These are phyloP conservation scores for Pelargonium myrrhifolium DNA, from an alignment of 441 rosid species.

Conservation along the genomic window DNA sequence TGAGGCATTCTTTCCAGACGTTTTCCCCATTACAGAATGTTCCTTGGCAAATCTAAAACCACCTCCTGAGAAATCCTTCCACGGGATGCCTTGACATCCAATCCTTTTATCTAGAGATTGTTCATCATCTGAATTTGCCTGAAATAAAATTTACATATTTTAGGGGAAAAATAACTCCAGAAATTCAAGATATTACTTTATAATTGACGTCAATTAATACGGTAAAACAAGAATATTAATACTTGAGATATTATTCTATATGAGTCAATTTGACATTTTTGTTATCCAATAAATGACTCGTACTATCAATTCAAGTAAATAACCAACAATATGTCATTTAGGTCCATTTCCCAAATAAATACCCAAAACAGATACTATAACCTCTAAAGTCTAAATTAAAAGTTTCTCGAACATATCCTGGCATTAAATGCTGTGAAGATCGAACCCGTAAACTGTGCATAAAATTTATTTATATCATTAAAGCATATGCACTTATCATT, in stretches of 20 bases:
- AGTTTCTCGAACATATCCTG: too few relatives aligned
- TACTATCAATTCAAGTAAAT: too few relatives aligned
- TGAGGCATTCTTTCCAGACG: background rate
- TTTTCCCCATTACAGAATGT: constrained; percentile 2
- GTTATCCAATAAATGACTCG: background rate
- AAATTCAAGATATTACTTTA: constrained; percentile 17
- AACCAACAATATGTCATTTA: too few relatives aligned
- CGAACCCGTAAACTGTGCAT: too few relatives aligned
- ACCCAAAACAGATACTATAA: too few relatives aligned
- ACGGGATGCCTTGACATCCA: constrained; percentile 60
- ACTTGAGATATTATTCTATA: constrained; percentile 32
- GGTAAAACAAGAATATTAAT: constrained; percentile 21
- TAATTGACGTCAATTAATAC: constrained; percentile 12
- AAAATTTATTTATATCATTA: too few relatives aligned
- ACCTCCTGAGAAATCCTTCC: constrained; percentile 58
- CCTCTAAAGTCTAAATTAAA: too few relatives aligned
- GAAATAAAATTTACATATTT: constrained; percentile 23
- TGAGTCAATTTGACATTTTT: constrained; percentile 11
- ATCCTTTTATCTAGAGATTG: constrained; percentile 44
- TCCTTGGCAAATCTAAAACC: constrained; percentile 26
- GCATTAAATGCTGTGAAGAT: too few relatives aligned
- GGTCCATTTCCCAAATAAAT: too few relatives aligned
- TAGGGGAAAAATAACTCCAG: constrained; percentile 12
- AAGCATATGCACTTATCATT: too few relatives aligned
- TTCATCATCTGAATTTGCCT: constrained; percentile 51